Percentiles rank a stretch among this genome's conserved stretches.
These are phyloP conservation scores for Wickerhamiella dianesei DNA, from an alignment of 805 yeast species.

Conservation along the genomic window DNA sequence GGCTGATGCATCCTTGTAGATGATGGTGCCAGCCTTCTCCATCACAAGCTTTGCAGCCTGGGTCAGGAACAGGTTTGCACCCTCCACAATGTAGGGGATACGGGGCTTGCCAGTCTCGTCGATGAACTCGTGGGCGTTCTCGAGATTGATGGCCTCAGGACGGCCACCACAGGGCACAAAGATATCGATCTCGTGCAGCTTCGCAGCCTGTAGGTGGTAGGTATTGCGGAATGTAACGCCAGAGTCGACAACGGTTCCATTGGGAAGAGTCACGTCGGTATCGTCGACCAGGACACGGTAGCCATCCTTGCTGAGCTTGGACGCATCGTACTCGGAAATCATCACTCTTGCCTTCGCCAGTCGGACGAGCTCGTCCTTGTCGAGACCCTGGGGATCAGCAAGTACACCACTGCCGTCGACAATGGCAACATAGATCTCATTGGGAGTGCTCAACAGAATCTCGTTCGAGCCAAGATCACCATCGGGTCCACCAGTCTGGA, in stretches of 20 bases:
- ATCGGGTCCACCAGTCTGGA: conserved; percentile 98
- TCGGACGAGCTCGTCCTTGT: conserved; percentile 61
- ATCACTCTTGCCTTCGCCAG: conserved; percentile 67
- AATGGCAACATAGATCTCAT: conserved; percentile 72
- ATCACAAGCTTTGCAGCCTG: conserved; percentile 81
- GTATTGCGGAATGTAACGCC: conserved; percentile 85
- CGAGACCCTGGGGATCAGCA: conserved; percentile 80
- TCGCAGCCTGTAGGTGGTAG: conserved; percentile 66
- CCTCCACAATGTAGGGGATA: conserved; percentile 87
- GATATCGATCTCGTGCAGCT: conserved; percentile 53
- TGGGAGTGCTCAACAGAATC: conserved; percentile 54
- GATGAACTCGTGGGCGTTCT: conserved; percentile 59
- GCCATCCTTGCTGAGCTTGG: conserved; percentile 60
- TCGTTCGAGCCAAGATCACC: conserved; percentile 97
- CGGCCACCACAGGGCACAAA: conserved; percentile 99
- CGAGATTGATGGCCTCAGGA: conserved; percentile 87
- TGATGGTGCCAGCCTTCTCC: conserved; percentile 74
- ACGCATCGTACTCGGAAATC: conserved; percentile 53
- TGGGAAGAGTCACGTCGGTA: conserved; percentile 61
- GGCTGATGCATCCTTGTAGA: conserved; percentile 92
- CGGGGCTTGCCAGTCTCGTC: conserved; percentile 59
- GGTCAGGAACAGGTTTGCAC: conserved; percentile 91
- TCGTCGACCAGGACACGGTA: conserved; percentile 79
- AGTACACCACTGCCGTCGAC: conserved; percentile 95
- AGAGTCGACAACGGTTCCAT: conserved; percentile 58